Conservation (phyloP, 768 basidiomycete species). For the Leccinum variicolor region DNA sequence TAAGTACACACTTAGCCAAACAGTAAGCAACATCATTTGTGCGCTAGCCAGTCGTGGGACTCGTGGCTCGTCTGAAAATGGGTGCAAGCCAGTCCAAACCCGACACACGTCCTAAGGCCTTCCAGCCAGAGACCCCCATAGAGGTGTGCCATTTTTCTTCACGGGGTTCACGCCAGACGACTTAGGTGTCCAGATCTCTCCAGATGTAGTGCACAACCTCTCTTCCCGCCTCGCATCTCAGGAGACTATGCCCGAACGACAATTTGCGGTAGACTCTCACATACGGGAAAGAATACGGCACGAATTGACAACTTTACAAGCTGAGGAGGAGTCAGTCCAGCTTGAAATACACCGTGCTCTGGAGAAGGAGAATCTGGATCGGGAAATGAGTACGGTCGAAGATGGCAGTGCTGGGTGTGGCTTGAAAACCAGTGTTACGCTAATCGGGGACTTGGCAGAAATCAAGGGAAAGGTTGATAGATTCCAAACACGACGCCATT, state of each 20-base stretch:
- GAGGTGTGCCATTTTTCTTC: slow-evolving; percentile 36
- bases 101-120: slow-evolving; percentile 54
- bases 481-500: slow-evolving; percentile 54
- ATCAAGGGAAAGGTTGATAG: slow-evolving; percentile 69
- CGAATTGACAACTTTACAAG: slow-evolving; percentile 62
- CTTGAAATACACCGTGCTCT: slow-evolving; percentile 73
- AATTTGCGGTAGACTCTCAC: slow-evolving; percentile 69
- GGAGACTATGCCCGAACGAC: slow-evolving; percentile 62
- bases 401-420: slow-evolving; percentile 38
- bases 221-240: slow-evolving; percentile 59
- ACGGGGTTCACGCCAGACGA: not conserved
- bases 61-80: slow-evolving; percentile 37
- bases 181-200: slow-evolving; percentile 61
- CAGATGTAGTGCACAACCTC: slow-evolving; percentile 77
- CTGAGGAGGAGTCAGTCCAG: slow-evolving; percentile 67
- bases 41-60: not conserved
- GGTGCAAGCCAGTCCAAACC: slow-evolving; percentile 68
- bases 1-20: slow-evolving; percentile 7
- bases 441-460: slow-evolving; percentile 75
- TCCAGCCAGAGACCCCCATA: slow-evolving; percentile 50
- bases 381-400: slow-evolving; percentile 57
- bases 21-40: not conserved
- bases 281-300: slow-evolving; percentile 68
- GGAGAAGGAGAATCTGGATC: slow-evolving; percentile 85
- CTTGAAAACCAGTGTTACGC: slow-evolving; percentile 55